Base-by-base conservation (phyloP, 495 filamentous ascomycete species). In the Hyaloscypha bicolor region DNA sequence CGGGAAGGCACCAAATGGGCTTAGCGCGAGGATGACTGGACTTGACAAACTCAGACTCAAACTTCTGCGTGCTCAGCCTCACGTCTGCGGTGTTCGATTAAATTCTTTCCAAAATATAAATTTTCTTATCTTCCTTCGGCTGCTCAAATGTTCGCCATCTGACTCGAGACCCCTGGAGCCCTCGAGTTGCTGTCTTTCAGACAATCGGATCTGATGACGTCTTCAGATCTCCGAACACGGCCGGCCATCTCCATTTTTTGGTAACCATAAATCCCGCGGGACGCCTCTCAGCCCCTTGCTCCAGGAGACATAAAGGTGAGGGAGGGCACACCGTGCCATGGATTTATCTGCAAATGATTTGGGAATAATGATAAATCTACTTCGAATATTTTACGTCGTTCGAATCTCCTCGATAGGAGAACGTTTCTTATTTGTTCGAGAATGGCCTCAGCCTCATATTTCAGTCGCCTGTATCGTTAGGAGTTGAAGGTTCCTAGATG, bases 141-240 rank as follows among this genome's bases (percentile, higher is more conserved):
- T 48, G 4, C 42, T 11, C 4, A 4, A 4, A 19, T 48, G 42
- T 48, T 14, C 42, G 42, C 42, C 42, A 19, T 48, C 42, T 48
- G 42, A 48, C 42, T 48, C 42, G 42, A 19, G 3, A 48, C 42
- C 42, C 16, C 16, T 16, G 42, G 42, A 0, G 16, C 1, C 42
- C 42, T 48, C 11, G 42, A 48, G 42, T 19, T 12, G 42, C 8
- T 29, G 9, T 29, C 53, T 31, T 30, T 29, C 9, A 29, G 21
- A 56, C 21, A 56, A 9, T 11, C 11, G 3, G 53, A 9, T 31
- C 22, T 31, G 22, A 56, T 56, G 53, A 56, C 53, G 53, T 56
- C 53, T 56, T 56, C 19, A 31, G 53, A 25, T 29, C 53, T 56
- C 53, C 53, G 53, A 56, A 56, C 19, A 31, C 53, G 53, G 53